These are phyloP conservation scores for Chenopodium berlandieri DNA, from an alignment of 148 eudicot species.

Conservation along the genomic window DNA sequence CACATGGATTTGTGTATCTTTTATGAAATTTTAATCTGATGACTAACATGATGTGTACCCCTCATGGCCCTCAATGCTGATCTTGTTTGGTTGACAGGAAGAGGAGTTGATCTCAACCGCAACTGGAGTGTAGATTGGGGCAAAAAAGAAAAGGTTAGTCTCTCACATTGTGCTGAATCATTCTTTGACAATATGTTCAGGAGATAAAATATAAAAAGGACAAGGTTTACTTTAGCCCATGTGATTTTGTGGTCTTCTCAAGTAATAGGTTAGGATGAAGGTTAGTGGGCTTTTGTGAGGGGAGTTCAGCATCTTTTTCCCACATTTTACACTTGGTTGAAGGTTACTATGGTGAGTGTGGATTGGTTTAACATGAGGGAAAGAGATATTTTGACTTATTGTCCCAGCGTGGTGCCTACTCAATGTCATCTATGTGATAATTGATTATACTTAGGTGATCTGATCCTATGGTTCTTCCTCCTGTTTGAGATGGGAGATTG, in stretches of 20 bases:
- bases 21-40: neutral
- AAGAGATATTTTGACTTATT: neutral
- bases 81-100: conserved; percentile 55
- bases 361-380: neutral
- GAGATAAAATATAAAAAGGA: neutral
- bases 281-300: neutral
- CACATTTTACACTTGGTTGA: neutral
- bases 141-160: conserved; percentile 84
- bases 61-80: conserved; percentile 7
- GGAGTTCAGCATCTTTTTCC: neutral
- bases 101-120: conserved; percentile 99
- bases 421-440: neutral
- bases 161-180: neutral
- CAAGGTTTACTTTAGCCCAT: neutral
- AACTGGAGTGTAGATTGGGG: conserved; percentile 99
- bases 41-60: neutral
- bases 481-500: neutral
- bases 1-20: conserved; percentile 15
- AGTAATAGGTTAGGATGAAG: neutral
- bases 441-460: neutral
- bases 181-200: neutral
- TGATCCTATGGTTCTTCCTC: neutral
- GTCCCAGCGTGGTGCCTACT: neutral
- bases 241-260: neutral
- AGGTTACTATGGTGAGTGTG: neutral